Conservation (phyloP, 2,329 filamentous ascomycete species). For the Verticillium klebahnii region DNA sequence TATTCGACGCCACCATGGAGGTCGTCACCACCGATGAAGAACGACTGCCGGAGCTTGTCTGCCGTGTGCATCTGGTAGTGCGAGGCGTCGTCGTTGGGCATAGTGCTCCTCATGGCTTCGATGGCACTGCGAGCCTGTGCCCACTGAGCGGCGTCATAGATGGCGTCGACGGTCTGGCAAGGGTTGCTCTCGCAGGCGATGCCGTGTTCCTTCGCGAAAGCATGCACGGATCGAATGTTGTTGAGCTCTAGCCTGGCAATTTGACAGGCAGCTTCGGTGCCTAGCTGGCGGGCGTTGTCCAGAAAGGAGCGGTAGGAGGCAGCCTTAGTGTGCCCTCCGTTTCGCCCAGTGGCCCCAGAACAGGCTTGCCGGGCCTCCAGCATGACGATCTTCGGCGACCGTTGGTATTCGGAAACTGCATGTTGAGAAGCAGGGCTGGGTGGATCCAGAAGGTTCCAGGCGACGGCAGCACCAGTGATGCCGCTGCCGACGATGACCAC, state of each 20-base stretch:
- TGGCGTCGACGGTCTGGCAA: conserved; percentile 52
- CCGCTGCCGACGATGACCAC: conserved; percentile 52
- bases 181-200: conserved; percentile 45
- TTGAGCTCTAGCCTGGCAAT: conserved; percentile 47
- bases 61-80: conserved; percentile 38
- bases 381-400: conserved; percentile 30
- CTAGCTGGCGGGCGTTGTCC: conserved; percentile 37
- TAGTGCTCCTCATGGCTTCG: conserved; percentile 35
- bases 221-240: conserved; percentile 51
- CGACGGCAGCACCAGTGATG: conserved; percentile 42
- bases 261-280: conserved; percentile 42
- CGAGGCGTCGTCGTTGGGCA: conserved; percentile 36
- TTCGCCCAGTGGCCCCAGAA: conserved; percentile 49
- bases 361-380: conserved; percentile 45
- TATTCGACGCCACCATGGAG: conserved; percentile 44
- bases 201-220: conserved; percentile 40
- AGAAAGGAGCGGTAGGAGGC: conserved; percentile 45
- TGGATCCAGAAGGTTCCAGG: conserved; percentile 19
- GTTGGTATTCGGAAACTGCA: conserved; percentile 10
- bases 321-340: conserved; percentile 47
- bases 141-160: conserved; percentile 46
- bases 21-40: conserved; percentile 18
- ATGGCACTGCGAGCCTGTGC: conserved; percentile 31
- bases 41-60: conserved; percentile 31
- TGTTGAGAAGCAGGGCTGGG: background rate